phyloP scores from a whole-genome alignment of 208 protist genomes.

The Acanthamoeba divionensis region DNA sequence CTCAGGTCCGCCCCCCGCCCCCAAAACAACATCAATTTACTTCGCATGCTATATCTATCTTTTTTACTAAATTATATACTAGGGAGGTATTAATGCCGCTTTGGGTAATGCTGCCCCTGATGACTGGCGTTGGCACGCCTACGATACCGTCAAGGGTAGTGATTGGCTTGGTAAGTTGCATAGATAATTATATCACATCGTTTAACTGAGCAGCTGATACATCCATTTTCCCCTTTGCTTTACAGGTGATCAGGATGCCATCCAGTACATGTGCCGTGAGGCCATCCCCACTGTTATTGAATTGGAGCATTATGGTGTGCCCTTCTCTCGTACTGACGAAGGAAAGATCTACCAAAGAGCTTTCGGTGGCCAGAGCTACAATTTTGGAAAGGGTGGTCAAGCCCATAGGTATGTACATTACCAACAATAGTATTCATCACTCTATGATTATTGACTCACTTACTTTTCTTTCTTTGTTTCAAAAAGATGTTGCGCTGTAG shows the following conservation, averaged over 20 bases:
- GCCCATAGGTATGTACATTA: constrained; percentile 9
- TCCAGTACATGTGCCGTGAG: constrained; percentile 99
- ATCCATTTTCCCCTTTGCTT: not conserved
- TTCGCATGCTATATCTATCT: not conserved
- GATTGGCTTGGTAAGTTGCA: constrained; percentile 92
- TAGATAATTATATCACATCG: not conserved
- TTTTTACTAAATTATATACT: constrained; percentile 43
- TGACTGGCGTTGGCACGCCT: constrained; percentile 98
- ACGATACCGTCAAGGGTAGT: constrained; percentile 98
- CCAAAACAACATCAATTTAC: constrained; percentile 30
- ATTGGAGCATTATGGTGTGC: constrained; percentile 96
- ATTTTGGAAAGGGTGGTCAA: constrained; percentile 91
- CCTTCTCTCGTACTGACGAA: constrained; percentile 97
- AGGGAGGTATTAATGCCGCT: constrained; percentile 97
- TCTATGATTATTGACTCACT: constrained; percentile 30
- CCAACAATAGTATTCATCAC: not conserved
- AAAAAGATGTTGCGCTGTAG: constrained; percentile 94
- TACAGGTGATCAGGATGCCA: constrained; percentile 94
- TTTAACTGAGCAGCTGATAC: not conserved
- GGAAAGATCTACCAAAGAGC: constrained; percentile 98
- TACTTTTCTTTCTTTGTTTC: not conserved
- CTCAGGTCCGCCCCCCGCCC: constrained; percentile 79
- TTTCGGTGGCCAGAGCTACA: constrained; percentile 97
- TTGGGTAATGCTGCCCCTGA: constrained; percentile 97
- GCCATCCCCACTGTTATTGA: constrained; percentile 80